Base-by-base conservation (phyloP, 805 yeast genomes). In the Candida hungchunana region DNA sequence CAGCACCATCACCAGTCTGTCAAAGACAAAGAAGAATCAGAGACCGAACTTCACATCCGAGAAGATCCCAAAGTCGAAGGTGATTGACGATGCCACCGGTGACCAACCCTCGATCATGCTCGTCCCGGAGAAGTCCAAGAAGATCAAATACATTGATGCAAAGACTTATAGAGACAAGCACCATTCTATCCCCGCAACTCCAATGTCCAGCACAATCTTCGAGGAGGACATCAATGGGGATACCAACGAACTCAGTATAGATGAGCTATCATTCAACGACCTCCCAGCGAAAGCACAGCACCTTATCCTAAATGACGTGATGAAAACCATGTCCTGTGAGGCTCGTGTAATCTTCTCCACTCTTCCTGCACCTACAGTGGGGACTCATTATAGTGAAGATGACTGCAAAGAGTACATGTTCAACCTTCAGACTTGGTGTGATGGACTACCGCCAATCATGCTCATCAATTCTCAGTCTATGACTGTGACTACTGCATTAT, bases 271-370 rank as follows among this genome's bases (percentile, higher is more conserved):
- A 1, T 89, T 89, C 60, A 83, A 87, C 55, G 93, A 85, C 43
- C 60, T 90, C n/a, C 95, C 97, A 0, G 93, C 95, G 7, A 76
- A 77, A 47, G 93, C 94, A 0, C 98, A 90, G 58, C 95, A 89
- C 55, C 58, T 90, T 34, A 82, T 93, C 32, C 64, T 93, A 47
- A 90, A 90, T 57, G 95, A 87, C 47, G 64, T 90, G 42, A 89
- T 90, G 96, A 62, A 62, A 30, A 64, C 64, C 16, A 59, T 74
- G 18, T 86, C 96, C 0, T 60, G 64, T 6, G 62, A 66, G 16
- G 77, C 95, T 0, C 86, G 79, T 2, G 77, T 93, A 7, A 75
- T 90, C 3, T 85, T 90, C 53, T 79, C 96, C 0, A 93, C 97
- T 0, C 63, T 90, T 22, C 97, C 98, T 0, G 79, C 93, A 0